These are phyloP conservation scores for Amanita rubescens DNA, from an alignment of 768 basidiomycete species.

Conservation along the genomic window DNA sequence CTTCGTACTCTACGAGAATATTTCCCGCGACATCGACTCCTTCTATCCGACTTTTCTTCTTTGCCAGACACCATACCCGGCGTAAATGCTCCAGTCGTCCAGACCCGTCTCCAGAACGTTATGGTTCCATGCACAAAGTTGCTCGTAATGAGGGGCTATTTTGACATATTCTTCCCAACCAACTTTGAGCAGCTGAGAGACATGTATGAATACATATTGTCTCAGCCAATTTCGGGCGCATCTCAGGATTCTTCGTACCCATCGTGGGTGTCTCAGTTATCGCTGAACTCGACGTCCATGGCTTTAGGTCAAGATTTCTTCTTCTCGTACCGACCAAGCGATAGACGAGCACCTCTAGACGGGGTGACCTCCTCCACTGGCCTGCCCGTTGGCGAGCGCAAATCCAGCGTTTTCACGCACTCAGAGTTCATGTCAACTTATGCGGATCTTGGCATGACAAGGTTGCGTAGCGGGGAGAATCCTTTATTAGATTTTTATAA, in stretches of 20 bases:
- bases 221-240: constrained; percentile 35
- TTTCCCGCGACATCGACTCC: constrained; percentile 90
- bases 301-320: constrained; percentile 62
- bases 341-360: constrained; percentile 56
- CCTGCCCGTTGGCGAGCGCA: constrained; percentile 72
- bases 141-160: constrained; percentile 91
- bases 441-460: constrained; percentile 65
- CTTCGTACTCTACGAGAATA: constrained; percentile 72
- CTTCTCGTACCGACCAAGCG: constrained; percentile 50
- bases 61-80: constrained; percentile 83
- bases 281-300: constrained; percentile 40
- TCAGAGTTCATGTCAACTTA: constrained; percentile 85
- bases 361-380: constrained; percentile 72
- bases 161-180: constrained; percentile 99
- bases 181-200: constrained; percentile 78
- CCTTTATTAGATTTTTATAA: constrained; percentile 85
- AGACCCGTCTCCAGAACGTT: constrained; percentile 78
- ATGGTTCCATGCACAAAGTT: constrained; percentile 88
- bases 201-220: constrained; percentile 83
- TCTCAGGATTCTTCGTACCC: constrained; percentile 10
- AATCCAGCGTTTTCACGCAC: constrained; percentile 81
- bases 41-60: constrained; percentile 88
- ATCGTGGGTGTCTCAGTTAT: constrained; percentile 40
- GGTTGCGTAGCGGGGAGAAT: constrained; percentile 75
- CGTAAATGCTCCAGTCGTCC: constrained; percentile 82